Evolutionary conservation across 805 yeast species (phyloP).

Genomic region (Isabelozyma heimii): DNA sequence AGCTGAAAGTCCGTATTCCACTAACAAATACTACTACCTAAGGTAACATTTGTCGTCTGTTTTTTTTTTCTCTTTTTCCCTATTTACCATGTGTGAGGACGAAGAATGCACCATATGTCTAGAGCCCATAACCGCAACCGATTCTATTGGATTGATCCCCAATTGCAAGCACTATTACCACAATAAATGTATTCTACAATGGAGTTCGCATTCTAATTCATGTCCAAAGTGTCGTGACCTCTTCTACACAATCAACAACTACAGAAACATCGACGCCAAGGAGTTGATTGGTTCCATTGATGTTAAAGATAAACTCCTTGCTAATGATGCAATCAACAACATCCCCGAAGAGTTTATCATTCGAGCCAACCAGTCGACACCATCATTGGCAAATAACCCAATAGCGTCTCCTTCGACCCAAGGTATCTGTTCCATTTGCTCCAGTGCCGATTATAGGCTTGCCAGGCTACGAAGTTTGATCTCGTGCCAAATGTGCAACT

Average conservation of each 20-base stretch:
- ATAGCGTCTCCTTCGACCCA: slow-evolving; percentile 1
- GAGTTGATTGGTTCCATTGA: slow-evolving; percentile 2
- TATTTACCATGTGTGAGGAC: slow-evolving; percentile 1
- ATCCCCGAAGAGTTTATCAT: slow-evolving; percentile 37
- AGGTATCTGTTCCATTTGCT: slow-evolving; percentile 33
- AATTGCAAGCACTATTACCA: slow-evolving; percentile 58
- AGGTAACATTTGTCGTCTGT: too few relatives aligned
- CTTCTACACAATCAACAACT: slow-evolving; percentile 36
- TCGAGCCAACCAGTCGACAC: slow-evolving; percentile 6
- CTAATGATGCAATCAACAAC: slow-evolving; percentile 33
- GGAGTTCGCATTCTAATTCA: slow-evolving; percentile 56
- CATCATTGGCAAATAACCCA: neutral
- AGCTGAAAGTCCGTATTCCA: too few relatives aligned
- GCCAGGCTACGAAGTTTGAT: slow-evolving; percentile 15
- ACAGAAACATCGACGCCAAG: slow-evolving; percentile 12
- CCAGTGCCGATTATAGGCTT: slow-evolving; percentile 30
- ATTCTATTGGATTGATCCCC: slow-evolving; percentile 21
- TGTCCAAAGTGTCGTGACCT: slow-evolving; percentile 61
- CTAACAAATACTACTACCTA: too few relatives aligned
- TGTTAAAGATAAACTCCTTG: slow-evolving; percentile 29
- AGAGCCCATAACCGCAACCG: slow-evolving; percentile 21
- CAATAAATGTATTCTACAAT: slow-evolving; percentile 50
- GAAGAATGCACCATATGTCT: slow-evolving; percentile 62
- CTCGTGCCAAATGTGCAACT: slow-evolving; percentile 32
- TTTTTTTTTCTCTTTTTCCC: too few relatives aligned